Evolutionary conservation across 164 flowering plant genomes (phyloP).

Genomic region (Chloranthus sessilifolius): DNA sequence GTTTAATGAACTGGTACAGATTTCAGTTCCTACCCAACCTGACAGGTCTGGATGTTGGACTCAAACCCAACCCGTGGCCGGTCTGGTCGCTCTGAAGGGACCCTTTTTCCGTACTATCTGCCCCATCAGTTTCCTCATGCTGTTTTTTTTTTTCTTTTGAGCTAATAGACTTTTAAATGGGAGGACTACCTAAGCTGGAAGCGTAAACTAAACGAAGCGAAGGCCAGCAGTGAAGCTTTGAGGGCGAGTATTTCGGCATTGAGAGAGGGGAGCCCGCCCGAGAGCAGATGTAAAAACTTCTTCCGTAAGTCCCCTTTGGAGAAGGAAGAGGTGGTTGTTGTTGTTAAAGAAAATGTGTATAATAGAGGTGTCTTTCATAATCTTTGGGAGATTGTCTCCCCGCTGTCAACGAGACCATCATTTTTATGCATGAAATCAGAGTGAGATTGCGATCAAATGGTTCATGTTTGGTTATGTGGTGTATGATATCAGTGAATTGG

Average conservation of each 20-base stretch:
- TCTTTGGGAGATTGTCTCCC: slow-evolving; percentile 54
- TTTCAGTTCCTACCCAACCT: too few relatives aligned
- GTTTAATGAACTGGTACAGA: too few relatives aligned
- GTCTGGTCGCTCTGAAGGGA: too few relatives aligned
- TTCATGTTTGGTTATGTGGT: neutral
- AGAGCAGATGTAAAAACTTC: slow-evolving; percentile 64
- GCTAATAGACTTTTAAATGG: slow-evolving; percentile 81
- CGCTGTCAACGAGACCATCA: slow-evolving; percentile 60
- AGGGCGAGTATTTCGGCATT: slow-evolving; percentile 57
- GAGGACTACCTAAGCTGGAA: slow-evolving; percentile 71
- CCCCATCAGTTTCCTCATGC: neutral
- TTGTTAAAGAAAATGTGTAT: slow-evolving; percentile 55
- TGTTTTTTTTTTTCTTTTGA: neutral
- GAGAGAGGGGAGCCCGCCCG: slow-evolving; percentile 40
- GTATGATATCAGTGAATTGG: neutral
- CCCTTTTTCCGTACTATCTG: too few relatives aligned
- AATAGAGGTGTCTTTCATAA: slow-evolving; percentile 62
- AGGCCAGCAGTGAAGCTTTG: slow-evolving; percentile 68
- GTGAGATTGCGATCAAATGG: slow-evolving; percentile 14
- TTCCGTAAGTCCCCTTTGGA: slow-evolving; percentile 55
- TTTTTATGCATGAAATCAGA: slow-evolving; percentile 37
- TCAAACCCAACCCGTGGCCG: too few relatives aligned
- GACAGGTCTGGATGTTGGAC: too few relatives aligned
- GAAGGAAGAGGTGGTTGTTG: slow-evolving; percentile 26
- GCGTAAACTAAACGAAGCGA: slow-evolving; percentile 70